These are phyloP conservation scores for Tylopilus plumbeoviolaceoides DNA, from an alignment of 768 basidiomycete genomes.

Conservation along the genomic window DNA sequence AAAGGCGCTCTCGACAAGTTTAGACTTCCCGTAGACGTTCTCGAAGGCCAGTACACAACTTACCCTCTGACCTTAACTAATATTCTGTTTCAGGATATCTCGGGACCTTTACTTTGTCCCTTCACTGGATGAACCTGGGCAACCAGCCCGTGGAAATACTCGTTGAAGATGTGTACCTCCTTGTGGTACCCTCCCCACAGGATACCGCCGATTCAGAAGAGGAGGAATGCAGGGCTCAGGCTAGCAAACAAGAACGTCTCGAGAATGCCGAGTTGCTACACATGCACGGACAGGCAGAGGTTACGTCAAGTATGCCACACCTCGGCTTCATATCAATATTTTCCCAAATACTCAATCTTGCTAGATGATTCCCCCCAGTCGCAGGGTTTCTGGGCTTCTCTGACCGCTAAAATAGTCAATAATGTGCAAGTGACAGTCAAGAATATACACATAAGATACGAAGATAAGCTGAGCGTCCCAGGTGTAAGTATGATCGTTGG, in stretches of 20 bases:
- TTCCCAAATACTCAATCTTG: conserved; percentile 6
- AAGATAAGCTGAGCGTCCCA: conserved; percentile 91
- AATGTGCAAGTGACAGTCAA: conserved; percentile 94
- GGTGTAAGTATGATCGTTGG: conserved; percentile 53
- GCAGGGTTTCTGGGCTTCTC: conserved; percentile 79
- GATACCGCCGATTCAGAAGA: conserved; percentile 72
- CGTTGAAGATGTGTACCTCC: conserved; percentile 92
- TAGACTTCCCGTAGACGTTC: conserved; percentile 89
- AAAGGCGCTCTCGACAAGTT: conserved; percentile 94
- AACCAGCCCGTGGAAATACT: conserved; percentile 88
- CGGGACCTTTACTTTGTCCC: conserved; percentile 79
- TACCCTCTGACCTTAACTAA: background rate
- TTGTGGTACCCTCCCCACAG: conserved; percentile 79
- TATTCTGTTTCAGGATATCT: conserved; percentile 58
- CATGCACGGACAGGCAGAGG: conserved; percentile 54
- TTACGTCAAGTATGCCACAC: conserved; percentile 39
- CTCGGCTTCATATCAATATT: background rate
- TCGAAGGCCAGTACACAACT: conserved; percentile 59
- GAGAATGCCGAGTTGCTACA: conserved; percentile 84
- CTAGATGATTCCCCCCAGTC: conserved; percentile 60
- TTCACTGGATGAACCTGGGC: conserved; percentile 87
- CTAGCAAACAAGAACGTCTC: conserved; percentile 84
- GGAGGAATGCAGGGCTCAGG: conserved; percentile 77
- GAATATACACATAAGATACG: conserved; percentile 95
- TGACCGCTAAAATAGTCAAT: conserved; percentile 88